These are phyloP conservation scores for Suhomyces sp. DNA, from an alignment of 805 yeast species.

Conservation along the genomic window DNA sequence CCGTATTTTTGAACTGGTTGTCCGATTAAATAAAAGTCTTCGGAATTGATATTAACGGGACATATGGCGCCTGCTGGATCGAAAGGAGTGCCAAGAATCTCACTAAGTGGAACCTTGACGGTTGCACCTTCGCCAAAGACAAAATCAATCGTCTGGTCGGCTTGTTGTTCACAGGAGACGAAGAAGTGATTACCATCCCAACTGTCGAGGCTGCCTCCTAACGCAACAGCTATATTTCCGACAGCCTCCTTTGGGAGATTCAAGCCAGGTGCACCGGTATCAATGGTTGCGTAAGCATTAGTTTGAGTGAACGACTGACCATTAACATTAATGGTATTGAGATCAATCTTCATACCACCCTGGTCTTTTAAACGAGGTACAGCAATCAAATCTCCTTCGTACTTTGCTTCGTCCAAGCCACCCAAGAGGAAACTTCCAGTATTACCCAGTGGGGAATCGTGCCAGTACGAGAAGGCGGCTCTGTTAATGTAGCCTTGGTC, in stretches of 20 bases:
- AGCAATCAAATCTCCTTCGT: conserved; percentile 9
- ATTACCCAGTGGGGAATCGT: conserved; percentile 5
- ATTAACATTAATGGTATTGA: neutral
- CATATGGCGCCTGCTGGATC: neutral
- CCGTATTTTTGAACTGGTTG: neutral
- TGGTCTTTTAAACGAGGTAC: conserved; percentile 3
- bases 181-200: neutral
- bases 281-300: neutral
- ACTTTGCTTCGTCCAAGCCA: conserved; percentile 18
- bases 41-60: neutral
- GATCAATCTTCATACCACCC: neutral
- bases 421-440: conserved; percentile 19
- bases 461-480: conserved; percentile 12
- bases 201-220: neutral
- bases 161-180: conserved; percentile 4
- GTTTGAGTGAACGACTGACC: conserved; percentile 7
- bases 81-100: neutral
- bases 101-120: conserved; percentile 4
- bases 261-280: conserved; percentile 6
- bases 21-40: neutral
- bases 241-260: neutral
- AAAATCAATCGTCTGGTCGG: conserved; percentile 2
- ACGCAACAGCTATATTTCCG: neutral
- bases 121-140: conserved; percentile 3
- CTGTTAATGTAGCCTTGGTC: conserved; percentile 8